Conservation (phyloP, 2,329 filamentous ascomycete genomes). For the Cytospora mali region DNA sequence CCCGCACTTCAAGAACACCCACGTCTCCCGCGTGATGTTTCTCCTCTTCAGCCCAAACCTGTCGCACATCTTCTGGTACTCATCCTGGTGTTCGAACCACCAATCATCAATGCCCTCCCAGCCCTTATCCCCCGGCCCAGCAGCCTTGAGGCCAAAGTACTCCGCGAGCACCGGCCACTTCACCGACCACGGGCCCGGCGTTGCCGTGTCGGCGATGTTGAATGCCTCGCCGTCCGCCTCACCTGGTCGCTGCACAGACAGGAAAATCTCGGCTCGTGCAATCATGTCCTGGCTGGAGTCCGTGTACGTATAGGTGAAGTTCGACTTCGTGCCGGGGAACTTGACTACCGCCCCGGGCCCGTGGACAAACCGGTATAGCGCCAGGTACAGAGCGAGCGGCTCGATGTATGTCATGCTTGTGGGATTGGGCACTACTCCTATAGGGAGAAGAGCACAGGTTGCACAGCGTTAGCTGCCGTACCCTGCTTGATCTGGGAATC, state of each 20-base stretch:
- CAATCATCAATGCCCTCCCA: not conserved
- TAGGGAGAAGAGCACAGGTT: not conserved
- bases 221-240: not conserved
- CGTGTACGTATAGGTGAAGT: not conserved
- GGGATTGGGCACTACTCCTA: not conserved
- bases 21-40: not conserved
- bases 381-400: not conserved
- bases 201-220: not conserved
- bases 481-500: too few species aligned
- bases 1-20: not conserved
- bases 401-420: not conserved
- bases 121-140: not conserved
- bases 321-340: not conserved
- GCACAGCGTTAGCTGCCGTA: not conserved
- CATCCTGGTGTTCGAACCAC: not conserved
- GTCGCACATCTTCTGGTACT: not conserved
- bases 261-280: conserved; percentile 6
- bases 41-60: not conserved
- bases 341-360: not conserved
- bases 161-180: not conserved
- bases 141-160: not conserved
- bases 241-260: not conserved
- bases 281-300: not conserved
- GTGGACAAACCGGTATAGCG: not conserved
- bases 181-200: not conserved